Conservation (phyloP, 2,329 filamentous ascomycete species). For the Chrysosporium queenslandicum region DNA sequence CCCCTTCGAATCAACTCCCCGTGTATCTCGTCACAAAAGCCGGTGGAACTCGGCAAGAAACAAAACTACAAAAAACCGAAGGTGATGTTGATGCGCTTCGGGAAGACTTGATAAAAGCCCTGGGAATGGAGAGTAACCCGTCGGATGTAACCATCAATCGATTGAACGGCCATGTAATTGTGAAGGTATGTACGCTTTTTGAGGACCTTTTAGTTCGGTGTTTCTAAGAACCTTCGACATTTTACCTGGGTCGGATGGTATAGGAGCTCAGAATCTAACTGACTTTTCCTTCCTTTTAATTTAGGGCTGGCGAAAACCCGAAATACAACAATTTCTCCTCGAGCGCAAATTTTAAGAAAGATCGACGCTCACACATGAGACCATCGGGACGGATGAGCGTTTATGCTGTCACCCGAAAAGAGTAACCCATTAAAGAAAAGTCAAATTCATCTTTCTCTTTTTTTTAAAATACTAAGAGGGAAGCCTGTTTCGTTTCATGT, state of each 20-base stretch:
- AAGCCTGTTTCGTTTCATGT: not conserved
- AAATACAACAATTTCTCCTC: conserved; percentile 41
- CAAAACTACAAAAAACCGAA: conserved; percentile 66
- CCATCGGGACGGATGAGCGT: not conserved
- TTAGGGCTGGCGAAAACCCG: conserved; percentile 43
- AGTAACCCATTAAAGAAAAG: not conserved
- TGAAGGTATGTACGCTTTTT: conserved; percentile 49
- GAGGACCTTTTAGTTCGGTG: not conserved
- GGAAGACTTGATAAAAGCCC: conserved; percentile 50
- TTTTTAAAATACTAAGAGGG: not conserved
- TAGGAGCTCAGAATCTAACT: not conserved
- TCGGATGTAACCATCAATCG: conserved; percentile 43
- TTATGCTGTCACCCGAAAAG: not conserved
- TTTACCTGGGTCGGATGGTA: not conserved
- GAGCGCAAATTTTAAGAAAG: conserved; percentile 35
- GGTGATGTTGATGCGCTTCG: conserved; percentile 58
- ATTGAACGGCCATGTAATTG: conserved; percentile 61
- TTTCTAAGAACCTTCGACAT: no score
- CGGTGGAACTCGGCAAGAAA: conserved; percentile 65
- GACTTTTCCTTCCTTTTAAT: not conserved
- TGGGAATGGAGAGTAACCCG: conserved; percentile 45
- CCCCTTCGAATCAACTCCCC: conserved; percentile 58
- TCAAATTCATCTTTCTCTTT: not conserved
- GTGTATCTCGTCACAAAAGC: conserved; percentile 66
- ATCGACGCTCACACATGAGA: no score